Percentiles rank a stretch among this genome's conserved stretches.
These are phyloP conservation scores for Melocanna baccifera DNA, from an alignment of 176 grass and related monocot genomes.

Conservation along the genomic window DNA sequence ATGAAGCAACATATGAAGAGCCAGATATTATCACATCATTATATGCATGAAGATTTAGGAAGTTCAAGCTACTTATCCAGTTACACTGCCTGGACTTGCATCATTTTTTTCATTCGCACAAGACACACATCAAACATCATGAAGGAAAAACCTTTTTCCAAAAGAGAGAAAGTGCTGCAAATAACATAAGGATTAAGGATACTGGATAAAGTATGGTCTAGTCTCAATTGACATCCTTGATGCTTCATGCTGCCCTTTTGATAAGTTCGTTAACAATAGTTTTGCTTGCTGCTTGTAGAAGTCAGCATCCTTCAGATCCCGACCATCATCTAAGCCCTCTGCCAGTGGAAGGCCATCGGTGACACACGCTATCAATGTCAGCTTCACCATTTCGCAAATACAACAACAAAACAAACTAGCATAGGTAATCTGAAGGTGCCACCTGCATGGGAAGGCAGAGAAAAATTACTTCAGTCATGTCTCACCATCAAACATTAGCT, in stretches of 20 bases:
- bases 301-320: slow-evolving; percentile 78
- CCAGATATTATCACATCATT: background rate
- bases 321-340: slow-evolving; percentile 88
- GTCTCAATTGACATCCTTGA: slow-evolving; percentile 99
- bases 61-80: background rate
- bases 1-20: background rate
- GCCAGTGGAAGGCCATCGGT: slow-evolving; percentile 92
- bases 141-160: background rate
- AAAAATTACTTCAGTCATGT: slow-evolving; percentile 13
- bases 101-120: background rate
- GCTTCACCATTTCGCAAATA: slow-evolving; percentile 74
- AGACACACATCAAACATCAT: background rate
- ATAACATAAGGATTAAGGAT: slow-evolving; percentile 41
- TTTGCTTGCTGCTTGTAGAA: slow-evolving; percentile 99
- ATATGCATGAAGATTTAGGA: background rate
- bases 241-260: slow-evolving; percentile 83
- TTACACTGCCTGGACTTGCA: background rate
- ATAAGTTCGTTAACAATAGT: slow-evolving; percentile 92
- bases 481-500: background rate
- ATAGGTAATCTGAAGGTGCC: slow-evolving; percentile 8
- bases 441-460: slow-evolving; percentile 30
- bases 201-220: slow-evolving; percentile 86
- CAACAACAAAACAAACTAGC: slow-evolving; percentile 15
- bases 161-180: background rate
- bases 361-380: slow-evolving; percentile 96